Evolutionary conservation across 1,284 basidiomycete genomes (phyloP).

Genomic region (Tilletia setariae): DNA sequence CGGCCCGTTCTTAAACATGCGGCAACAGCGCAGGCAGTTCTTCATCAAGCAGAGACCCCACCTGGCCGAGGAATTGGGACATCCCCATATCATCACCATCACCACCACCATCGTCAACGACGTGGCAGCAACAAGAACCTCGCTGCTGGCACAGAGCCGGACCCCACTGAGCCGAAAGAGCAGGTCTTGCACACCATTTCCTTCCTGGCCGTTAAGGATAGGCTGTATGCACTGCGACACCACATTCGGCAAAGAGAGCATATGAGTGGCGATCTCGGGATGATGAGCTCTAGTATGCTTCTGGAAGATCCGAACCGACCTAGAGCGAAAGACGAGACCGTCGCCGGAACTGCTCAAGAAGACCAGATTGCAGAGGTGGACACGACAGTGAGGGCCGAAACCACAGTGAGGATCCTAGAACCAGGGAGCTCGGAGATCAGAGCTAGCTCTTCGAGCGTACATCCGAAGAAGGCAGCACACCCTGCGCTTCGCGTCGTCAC

Average conservation of each 20-base stretch:
- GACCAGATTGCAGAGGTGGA: too few species aligned
- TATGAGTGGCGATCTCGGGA: constrained; percentile 44
- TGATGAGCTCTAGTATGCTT: constrained; percentile 15
- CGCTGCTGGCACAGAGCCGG: too few species aligned
- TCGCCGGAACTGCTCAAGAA: not conserved
- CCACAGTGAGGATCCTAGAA: too few species aligned
- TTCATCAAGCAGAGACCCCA: not conserved
- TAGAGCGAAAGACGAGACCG: not conserved
- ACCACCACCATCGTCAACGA: constrained; percentile 7
- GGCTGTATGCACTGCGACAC: constrained; percentile 42
- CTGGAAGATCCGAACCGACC: not conserved
- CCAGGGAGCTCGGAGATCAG: too few species aligned
- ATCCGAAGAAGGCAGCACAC: too few species aligned
- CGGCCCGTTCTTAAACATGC: not conserved
- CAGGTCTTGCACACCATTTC: constrained; percentile 24
- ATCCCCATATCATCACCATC: not conserved
- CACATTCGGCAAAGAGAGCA: constrained; percentile 43
- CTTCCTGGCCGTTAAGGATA: constrained; percentile 36
- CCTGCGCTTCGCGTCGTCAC: too few species aligned
- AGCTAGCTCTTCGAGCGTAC: too few species aligned
- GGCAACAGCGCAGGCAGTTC: constrained; percentile 5
- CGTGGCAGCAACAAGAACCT: too few species aligned
- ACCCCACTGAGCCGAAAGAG: not conserved
- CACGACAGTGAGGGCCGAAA: too few species aligned
- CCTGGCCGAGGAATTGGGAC: not conserved